A percentile compares a stretch with the other conserved stretches of the same genome.
Conservation (phyloP, 164 flowering plant species). For the Berberis thunbergii region DNA sequence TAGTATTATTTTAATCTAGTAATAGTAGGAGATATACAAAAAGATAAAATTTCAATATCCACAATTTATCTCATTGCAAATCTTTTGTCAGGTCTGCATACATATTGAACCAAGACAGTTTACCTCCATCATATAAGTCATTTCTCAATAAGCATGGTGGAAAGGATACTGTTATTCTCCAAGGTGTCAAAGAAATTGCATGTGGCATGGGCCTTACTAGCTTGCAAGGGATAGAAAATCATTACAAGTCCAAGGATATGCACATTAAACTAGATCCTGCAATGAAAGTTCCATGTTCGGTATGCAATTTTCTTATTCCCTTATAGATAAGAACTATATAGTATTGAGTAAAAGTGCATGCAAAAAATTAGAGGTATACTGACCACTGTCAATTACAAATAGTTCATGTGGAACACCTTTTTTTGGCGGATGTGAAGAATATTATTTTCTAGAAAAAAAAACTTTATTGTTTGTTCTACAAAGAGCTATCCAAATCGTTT, state of each 20-base stretch:
- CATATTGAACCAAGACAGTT: conserved; percentile 82
- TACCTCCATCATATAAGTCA: conserved; percentile 80
- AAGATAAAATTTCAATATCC: too few species aligned
- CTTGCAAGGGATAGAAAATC: conserved; percentile 58
- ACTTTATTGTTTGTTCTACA: too few species aligned
- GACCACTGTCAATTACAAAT: too few species aligned
- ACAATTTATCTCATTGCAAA: background rate
- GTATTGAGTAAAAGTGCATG: too few species aligned
- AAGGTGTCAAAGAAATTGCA: conserved; percentile 72
- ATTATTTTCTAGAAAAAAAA: too few species aligned
- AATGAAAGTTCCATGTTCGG: conserved; percentile 93
- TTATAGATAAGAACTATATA: background rate
- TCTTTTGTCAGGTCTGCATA: conserved; percentile 71
- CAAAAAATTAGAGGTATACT: too few species aligned
- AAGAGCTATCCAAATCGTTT: too few species aligned
- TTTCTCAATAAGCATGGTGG: conserved; percentile 94
- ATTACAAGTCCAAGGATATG: conserved; percentile 56
- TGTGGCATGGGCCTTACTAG: conserved; percentile 48
- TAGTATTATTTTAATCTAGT: too few species aligned
- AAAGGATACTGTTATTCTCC: conserved; percentile 55
- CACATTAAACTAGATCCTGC: conserved; percentile 66
- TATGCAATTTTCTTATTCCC: conserved; percentile 20
- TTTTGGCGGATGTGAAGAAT: too few species aligned
- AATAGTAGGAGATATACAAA: too few species aligned
- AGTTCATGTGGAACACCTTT: too few species aligned